These are phyloP conservation scores for Neoboletus magnificus DNA, from an alignment of 768 basidiomycete genomes.

Conservation along the genomic window DNA sequence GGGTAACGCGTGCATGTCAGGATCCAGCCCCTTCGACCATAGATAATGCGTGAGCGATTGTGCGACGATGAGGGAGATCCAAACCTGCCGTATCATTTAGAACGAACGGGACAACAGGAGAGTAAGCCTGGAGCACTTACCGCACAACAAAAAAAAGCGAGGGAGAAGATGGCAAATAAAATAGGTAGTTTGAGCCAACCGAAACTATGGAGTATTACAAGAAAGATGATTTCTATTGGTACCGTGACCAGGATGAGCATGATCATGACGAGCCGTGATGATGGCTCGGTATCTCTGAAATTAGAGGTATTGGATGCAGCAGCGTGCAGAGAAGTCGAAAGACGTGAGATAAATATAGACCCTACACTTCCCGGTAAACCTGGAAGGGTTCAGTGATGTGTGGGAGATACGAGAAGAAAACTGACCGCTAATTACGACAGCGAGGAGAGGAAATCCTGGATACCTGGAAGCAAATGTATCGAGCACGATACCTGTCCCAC, in stretches of 20 bases:
- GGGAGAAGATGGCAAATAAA: slow-evolving; percentile 62
- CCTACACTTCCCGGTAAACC: slow-evolving; percentile 89
- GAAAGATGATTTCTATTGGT: slow-evolving; percentile 78
- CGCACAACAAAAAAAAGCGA: slow-evolving; percentile 71
- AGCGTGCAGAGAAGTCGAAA: slow-evolving; percentile 84
- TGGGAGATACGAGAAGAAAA: not conserved
- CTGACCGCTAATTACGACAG: slow-evolving; percentile 83
- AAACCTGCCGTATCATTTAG: slow-evolving; percentile 47
- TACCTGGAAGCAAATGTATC: slow-evolving; percentile 87
- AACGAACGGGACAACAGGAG: not conserved
- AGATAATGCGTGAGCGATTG: slow-evolving; percentile 66
- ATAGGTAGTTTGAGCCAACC: slow-evolving; percentile 78
- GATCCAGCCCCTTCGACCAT: slow-evolving; percentile 77
- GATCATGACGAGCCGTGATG: slow-evolving; percentile 52
- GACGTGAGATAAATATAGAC: slow-evolving; percentile 84
- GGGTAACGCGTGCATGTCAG: slow-evolving; percentile 92
- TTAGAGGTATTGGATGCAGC: slow-evolving; percentile 10
- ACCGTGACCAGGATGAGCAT: slow-evolving; percentile 73
- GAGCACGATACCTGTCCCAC: slow-evolving; percentile 86
- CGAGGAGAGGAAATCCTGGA: slow-evolving; percentile 82
- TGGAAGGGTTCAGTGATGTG: slow-evolving; percentile 21
- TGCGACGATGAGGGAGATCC: slow-evolving; percentile 66
- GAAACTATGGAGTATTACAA: slow-evolving; percentile 56
- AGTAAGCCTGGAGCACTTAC: slow-evolving; percentile 44
- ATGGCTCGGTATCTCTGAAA: slow-evolving; percentile 26